Base-by-base conservation (phyloP, 2,329 filamentous ascomycete species). In the Fusarium incarnatum region DNA sequence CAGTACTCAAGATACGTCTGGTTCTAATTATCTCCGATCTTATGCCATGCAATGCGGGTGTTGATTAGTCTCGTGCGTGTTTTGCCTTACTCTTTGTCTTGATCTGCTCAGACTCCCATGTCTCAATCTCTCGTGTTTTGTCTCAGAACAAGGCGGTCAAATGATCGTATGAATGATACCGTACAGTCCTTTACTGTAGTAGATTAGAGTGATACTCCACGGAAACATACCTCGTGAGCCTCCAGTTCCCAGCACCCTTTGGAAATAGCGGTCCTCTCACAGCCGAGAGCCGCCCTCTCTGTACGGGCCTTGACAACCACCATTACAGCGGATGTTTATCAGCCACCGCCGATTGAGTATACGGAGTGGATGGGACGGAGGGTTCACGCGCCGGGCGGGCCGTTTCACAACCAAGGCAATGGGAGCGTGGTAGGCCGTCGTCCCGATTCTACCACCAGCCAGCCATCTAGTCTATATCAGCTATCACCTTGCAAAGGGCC, bases 301-400 rank as follows among this genome's bases (percentile, higher is more conserved):
- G 37, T 34, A 46, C 30, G 37, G 63, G 28, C 23, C 52, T 52
- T 20, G 18, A 27, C 37, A 53, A 40, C 59, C 63, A 68, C 61
- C 64, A 66, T 25, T 49, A 55, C 25, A 55, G 52, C 54, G 34
- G 44, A 58, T 46, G 30, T 25, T 47, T 50, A 70, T 53, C 49
- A 63, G 56, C 62, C 56, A 67, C 63, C 59, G 50, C 47, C 49
- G 60, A 56, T 56, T 53, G 28, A 53, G 46, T 27, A 47, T 41
- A 60, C 47, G 57, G 54, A 68, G 54, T 70, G 62, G 67, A 70
- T 56, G 70, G 72, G 53, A 60, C 37, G 47, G 61, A 72, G 73
- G 70, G 69, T 70, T 69, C 65, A 71, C 64, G 68, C 68, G 71
- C 70, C 73, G 71, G 67, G 70, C 73, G 73, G 73, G 71, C 73